Evolutionary conservation across 768 basidiomycete species (phyloP), one percentile per base, ranked within the genome.

Genomic region (Cystobasidium tubakii): DNA sequence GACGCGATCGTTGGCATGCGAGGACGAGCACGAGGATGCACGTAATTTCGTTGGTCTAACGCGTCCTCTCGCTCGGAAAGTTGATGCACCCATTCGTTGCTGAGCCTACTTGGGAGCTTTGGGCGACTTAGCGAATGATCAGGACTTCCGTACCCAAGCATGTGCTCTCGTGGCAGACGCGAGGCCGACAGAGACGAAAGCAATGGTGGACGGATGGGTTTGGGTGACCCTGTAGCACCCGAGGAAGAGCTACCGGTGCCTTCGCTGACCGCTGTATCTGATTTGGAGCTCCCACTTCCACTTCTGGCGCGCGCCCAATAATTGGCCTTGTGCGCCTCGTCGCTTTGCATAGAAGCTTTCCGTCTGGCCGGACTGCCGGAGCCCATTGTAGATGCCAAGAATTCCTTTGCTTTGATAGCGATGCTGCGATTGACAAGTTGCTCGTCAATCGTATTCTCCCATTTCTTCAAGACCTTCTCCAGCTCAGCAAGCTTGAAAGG

Each of bases 401-500:
- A 60, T 29, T 60, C 57, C 27, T 60, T 60, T 7, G 57, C 57
- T 25, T 60, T 60, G 17, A 60, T 6, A 23, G 57, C 50, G 15
- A 67, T 46, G 46, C n/a, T 31, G 21, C 66, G 43, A 21, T 67
- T 43, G 19, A 46, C 44, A 4, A 67, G 66, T 31, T 67, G 44
- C 25, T 67, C 66, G 34, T 67, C 66, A 3, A 67, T 67, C 2
- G 43, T 67, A 42, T 23, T 27, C 34, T 67, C 66, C 66, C 66
- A 67, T 36, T 67, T 67, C 66, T 53, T 43, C 36, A 67, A 25
- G 43, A 53, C 44, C 42, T 54, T 67, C 34, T 67, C 66, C 27
- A 67, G 44, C 31, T 67, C 66, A 27, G 31, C 44, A 36, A 67
- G 50, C 50, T 67, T 67, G 66, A 67, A 67, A 21, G 66, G 66